These are phyloP conservation scores for Alternaria sp. DNA, from an alignment of 2,329 filamentous ascomycete species.

Conservation along the genomic window DNA sequence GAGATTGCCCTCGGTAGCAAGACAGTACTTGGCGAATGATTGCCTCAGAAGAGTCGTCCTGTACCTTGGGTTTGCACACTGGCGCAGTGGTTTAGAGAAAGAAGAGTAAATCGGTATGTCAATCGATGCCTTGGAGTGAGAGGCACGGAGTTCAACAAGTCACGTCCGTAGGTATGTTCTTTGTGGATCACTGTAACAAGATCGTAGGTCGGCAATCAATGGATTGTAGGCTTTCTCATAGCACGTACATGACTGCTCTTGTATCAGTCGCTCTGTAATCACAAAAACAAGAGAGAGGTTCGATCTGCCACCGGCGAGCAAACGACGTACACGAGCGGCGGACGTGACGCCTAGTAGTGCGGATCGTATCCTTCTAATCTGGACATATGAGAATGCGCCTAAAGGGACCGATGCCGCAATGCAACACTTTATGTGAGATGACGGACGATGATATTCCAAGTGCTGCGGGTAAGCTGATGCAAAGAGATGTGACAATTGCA, in stretches of 20 bases:
- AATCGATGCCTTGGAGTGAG: neutral
- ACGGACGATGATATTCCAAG: neutral
- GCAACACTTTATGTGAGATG: neutral
- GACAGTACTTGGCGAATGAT: neutral
- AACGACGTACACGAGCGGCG: neutral
- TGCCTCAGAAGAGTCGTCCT: neutral
- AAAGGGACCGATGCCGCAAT: neutral
- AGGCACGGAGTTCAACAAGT: neutral
- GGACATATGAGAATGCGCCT: neutral
- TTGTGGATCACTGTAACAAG: neutral
- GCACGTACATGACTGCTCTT: neutral
- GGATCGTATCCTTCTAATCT: neutral
- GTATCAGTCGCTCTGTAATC: neutral
- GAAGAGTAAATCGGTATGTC: neutral
- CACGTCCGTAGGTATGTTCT: neutral
- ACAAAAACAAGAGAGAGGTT: neutral
- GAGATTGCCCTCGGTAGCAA: too few species aligned
- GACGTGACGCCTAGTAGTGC: neutral
- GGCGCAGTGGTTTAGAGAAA: neutral
- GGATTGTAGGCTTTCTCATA: neutral
- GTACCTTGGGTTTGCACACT: neutral
- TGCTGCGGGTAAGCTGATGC: neutral
- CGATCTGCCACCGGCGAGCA: neutral
- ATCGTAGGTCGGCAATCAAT: neutral
- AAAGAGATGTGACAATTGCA: neutral